Evolutionary conservation across 1,139 yeast genomes (phyloP), one percentile per base, ranked within the genome.

Genomic region (Yamadazyma oceani): DNA sequence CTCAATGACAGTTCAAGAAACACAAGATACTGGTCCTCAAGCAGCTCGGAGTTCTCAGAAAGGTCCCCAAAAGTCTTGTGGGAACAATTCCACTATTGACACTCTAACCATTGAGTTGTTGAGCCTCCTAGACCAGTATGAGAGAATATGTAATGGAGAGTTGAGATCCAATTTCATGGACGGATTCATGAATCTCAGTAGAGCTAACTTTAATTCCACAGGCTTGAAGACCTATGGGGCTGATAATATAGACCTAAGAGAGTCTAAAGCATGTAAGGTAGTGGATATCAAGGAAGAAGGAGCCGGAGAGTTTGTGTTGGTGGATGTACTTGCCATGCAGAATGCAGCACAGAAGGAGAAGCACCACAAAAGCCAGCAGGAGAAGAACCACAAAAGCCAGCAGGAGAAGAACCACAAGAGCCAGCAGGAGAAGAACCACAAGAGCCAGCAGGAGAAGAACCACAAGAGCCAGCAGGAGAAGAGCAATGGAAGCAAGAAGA

Each of bases 161-260:
- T 49, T 49, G 39, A 47, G 65, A 10, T 26, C 36, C 9, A 48
- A 49, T 35, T 66, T 54, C 46, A 47, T 52, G 11, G 54, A 61
- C 27, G 75, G 73, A 4, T 62, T 49, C 41, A 47, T 66, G 26
- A 60, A 60, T 37, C 49, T 71, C 34, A 68, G 75, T 40, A 42
- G 74, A 39, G 75, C 75, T 26, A 69, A 67, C 44, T 71, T 59
- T 45, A 54, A 53, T 35, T 3, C 40, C 37, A 19, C 44, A 38
- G 42, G 43, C 3, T 19, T 26, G 1, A 52, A 55, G 36, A 46
- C 50, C 21, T 66, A 50, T 46, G 66, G 66, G 0, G 37, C 41
- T 1, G 55, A 54, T 24, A 43, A 51, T 16, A 51, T 46, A 37
- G 76, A 70, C 43, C 41, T 58, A 45, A 47, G 75, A 28, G 54